Conservation (phyloP, 2,329 filamentous ascomycete species). For the Pseudonectria buxi region DNA sequence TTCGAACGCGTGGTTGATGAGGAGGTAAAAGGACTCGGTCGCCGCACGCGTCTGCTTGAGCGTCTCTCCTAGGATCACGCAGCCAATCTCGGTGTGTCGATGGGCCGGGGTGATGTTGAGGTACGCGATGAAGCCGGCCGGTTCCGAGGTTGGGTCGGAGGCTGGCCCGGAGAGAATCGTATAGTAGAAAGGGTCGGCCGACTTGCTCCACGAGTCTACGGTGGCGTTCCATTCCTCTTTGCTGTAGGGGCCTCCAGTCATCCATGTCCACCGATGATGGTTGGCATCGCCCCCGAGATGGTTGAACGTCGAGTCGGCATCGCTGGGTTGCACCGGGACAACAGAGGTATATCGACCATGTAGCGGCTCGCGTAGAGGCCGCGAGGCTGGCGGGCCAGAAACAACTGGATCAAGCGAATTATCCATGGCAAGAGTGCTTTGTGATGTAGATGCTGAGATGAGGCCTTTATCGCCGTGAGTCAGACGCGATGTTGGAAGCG, state of each 20-base stretch:
- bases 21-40: slow-evolving; percentile 52
- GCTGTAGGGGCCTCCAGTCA: slow-evolving; percentile 21
- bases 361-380: slow-evolving; percentile 16
- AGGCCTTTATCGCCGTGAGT: no score
- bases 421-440: slow-evolving; percentile 4
- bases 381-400: slow-evolving; percentile 6
- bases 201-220: slow-evolving; percentile 17
- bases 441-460: no score
- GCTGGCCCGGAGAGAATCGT: slow-evolving; percentile 32
- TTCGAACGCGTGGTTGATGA: slow-evolving; percentile 47
- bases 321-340: slow-evolving; percentile 19
- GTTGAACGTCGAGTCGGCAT: slow-evolving; percentile 23
- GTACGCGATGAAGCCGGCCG: slow-evolving; percentile 36
- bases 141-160: slow-evolving; percentile 20
- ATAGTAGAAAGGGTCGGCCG: slow-evolving; percentile 35
- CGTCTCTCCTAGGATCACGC: slow-evolving; percentile 41
- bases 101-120: slow-evolving; percentile 42
- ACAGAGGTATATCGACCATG: slow-evolving; percentile 26
- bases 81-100: slow-evolving; percentile 50
- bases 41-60: slow-evolving; percentile 48
- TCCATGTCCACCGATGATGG: slow-evolving; percentile 27
- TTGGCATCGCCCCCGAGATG: slow-evolving; percentile 28
- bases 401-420: slow-evolving; percentile 15
- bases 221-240: slow-evolving; percentile 12
- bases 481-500: no score